These are phyloP conservation scores for Coelastrella sp. DNA, from an alignment of 139 green algal genomes.

Conservation along the genomic window DNA sequence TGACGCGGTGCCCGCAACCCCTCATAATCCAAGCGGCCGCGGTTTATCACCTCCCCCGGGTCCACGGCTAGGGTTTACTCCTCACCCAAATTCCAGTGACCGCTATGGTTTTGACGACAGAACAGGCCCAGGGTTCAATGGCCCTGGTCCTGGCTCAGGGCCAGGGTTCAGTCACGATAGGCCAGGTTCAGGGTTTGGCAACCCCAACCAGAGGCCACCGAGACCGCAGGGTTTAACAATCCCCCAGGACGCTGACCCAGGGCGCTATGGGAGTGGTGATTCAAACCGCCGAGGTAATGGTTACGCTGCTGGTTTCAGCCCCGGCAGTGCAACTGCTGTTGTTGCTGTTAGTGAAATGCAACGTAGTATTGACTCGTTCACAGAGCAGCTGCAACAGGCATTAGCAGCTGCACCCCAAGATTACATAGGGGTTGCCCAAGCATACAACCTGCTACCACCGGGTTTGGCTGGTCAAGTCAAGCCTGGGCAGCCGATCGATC, in stretches of 20 bases:
- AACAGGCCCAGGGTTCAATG: no score
- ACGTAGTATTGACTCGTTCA: background rate
- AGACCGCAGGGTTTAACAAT: background rate
- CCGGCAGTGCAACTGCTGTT: background rate
- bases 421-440: background rate
- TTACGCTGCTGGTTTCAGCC: background rate
- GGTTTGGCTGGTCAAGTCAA: background rate
- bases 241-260: background rate
- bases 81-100: no score
- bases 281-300: no score
- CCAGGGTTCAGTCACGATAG: background rate
- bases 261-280: no score
- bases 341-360: conserved; percentile 5
- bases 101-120: no score
- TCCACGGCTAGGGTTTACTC: no score
- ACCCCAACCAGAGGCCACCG: background rate
- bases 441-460: background rate
- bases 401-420: background rate
- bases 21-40: background rate
- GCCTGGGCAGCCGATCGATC: background rate
- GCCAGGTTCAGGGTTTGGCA: background rate
- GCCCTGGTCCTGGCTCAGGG: background rate
- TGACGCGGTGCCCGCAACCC: background rate
- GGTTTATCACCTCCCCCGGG: background rate
- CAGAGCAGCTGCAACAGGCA: background rate